Evolutionary conservation across 495 filamentous ascomycete genomes (phyloP).

Genomic region (Aspergillus cavernicola): DNA sequence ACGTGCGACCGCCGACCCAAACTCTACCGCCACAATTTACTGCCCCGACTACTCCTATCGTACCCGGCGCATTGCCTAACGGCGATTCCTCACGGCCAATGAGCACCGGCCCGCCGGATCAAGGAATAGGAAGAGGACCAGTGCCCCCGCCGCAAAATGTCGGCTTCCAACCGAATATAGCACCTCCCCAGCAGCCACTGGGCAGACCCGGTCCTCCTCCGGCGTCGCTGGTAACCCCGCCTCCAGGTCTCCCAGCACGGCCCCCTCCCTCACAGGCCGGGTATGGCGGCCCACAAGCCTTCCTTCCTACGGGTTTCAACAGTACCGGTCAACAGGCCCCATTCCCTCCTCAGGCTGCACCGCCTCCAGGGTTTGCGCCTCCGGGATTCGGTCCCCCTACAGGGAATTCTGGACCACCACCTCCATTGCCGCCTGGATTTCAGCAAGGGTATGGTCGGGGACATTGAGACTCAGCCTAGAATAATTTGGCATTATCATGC

Average conservation of each 20-base stretch:
- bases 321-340: slow-evolving; percentile 38
- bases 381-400: slow-evolving; percentile 47
- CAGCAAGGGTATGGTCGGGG: slow-evolving; percentile 46
- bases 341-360: slow-evolving; percentile 39
- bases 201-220: slow-evolving; percentile 39
- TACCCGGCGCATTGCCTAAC: slow-evolving; percentile 54
- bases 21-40: slow-evolving; percentile 49
- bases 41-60: slow-evolving; percentile 35
- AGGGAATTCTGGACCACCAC: slow-evolving; percentile 32
- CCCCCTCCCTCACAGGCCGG: slow-evolving; percentile 75
- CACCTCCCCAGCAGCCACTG: slow-evolving; percentile 34
- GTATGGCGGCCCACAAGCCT: slow-evolving; percentile 73
- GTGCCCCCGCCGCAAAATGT: slow-evolving; percentile 28
- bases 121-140: slow-evolving; percentile 32
- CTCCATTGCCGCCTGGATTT: slow-evolving; percentile 48
- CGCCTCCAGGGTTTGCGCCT: slow-evolving; percentile 55
- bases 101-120: slow-evolving; percentile 32
- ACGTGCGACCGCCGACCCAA: slow-evolving; percentile 71
- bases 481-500: background rate
- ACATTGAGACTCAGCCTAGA: slow-evolving; percentile 26
- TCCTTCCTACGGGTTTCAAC: slow-evolving; percentile 55
- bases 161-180: slow-evolving; percentile 31
- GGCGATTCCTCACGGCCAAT: slow-evolving; percentile 44
- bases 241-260: slow-evolving; percentile 71
- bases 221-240: slow-evolving; percentile 57